A percentile compares a stretch with the other conserved stretches of the same genome.
phyloP scores from a whole-genome alignment of 2,329 filamentous ascomycete genomes.

The Fusarium gaditjirri region DNA sequence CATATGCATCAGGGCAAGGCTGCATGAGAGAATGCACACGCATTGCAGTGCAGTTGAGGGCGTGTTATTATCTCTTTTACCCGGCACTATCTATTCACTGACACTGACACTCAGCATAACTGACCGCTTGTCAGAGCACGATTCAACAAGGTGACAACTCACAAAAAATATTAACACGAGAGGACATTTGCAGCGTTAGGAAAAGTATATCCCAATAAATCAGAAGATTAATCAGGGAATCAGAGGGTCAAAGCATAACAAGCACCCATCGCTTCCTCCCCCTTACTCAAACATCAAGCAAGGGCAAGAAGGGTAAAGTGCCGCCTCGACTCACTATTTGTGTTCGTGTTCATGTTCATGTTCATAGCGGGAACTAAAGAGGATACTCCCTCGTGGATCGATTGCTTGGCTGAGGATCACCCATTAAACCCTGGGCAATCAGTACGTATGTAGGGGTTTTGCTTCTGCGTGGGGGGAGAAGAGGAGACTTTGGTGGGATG shows the following conservation, averaged over 20 bases:
- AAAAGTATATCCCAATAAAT: background rate
- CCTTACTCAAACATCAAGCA: conserved; percentile 10
- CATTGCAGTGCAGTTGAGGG: conserved; percentile 14
- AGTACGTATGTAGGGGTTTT: background rate
- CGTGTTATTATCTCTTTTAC: conserved; percentile 27
- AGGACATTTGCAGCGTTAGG: background rate
- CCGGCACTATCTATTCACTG: background rate
- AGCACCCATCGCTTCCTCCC: conserved; percentile 4
- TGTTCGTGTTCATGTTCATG: background rate
- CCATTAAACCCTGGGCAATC: background rate
- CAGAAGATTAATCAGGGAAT: background rate
- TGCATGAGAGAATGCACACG: conserved; percentile 14
- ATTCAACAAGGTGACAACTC: conserved; percentile 31
- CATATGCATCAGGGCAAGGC: conserved; percentile 24
- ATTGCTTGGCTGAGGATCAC: conserved; percentile 28
- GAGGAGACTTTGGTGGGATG: conserved; percentile 2
- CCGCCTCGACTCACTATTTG: background rate
- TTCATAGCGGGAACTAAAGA: conserved; percentile 27
- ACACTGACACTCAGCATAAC: background rate
- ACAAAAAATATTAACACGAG: conserved; percentile 14
- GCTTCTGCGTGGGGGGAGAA: conserved; percentile 26
- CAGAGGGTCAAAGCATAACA: conserved; percentile 9
- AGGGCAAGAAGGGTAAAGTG: conserved; percentile 6
- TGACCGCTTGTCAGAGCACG: conserved; percentile 29
- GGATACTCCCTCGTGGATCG: conserved; percentile 26